Evolutionary conservation across 352 stramenopile species (phyloP).

Genomic region (Pythium scleroteichum): DNA sequence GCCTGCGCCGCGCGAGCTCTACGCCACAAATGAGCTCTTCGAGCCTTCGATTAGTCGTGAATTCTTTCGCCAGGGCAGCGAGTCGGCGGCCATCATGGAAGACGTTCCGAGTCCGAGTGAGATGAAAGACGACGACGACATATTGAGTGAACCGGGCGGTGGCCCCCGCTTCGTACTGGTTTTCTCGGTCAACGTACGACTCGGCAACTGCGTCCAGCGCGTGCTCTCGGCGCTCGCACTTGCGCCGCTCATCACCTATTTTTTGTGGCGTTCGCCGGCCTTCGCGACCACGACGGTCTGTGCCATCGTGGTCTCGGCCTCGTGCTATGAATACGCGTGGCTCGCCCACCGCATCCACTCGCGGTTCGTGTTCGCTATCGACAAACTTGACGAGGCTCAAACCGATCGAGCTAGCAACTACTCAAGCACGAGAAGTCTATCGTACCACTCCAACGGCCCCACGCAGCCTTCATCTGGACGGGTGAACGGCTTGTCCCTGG

Average conservation of each 20-base stretch:
- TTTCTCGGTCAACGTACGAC: not conserved
- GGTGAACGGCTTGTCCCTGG: not conserved
- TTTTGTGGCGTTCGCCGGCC: constrained; percentile 66
- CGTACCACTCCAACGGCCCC: constrained; percentile 10
- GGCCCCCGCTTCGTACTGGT: not conserved
- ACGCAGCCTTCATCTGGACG: constrained; percentile 20
- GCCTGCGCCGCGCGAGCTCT: not conserved
- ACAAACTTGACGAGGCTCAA: constrained; percentile 14
- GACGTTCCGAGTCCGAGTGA: constrained; percentile 9
- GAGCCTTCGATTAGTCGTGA: not conserved
- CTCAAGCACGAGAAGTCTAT: constrained; percentile 18
- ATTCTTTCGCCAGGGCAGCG: constrained; percentile 11
- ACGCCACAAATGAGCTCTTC: constrained; percentile 9
- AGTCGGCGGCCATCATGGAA: constrained; percentile 18
- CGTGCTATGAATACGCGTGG: constrained; percentile 78
- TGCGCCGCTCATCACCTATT: constrained; percentile 61
- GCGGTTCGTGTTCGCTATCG: constrained; percentile 41
- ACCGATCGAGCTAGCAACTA: constrained; percentile 6
- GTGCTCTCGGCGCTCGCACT: constrained; percentile 58
- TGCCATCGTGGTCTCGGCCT: constrained; percentile 43
- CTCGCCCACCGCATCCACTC: constrained; percentile 67
- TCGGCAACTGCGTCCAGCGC: constrained; percentile 61
- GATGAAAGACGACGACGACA: constrained; percentile 11
- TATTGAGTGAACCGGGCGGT: not conserved
- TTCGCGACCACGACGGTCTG: constrained; percentile 73